These are phyloP conservation scores for Filobasidium floriforme DNA, from an alignment of 768 basidiomycete genomes.

Conservation along the genomic window DNA sequence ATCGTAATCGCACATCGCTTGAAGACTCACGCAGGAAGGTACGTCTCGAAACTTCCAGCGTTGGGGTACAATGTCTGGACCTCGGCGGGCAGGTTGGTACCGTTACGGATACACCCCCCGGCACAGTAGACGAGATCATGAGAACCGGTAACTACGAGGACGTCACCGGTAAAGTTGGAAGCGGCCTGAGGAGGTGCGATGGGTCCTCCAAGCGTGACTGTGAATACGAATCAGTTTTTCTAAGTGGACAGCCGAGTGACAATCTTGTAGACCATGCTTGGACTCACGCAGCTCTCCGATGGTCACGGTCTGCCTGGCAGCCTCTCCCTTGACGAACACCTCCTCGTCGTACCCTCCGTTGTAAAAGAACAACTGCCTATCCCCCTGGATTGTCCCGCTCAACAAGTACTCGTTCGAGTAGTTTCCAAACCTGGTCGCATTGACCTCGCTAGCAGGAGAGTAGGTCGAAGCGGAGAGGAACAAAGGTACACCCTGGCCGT, in stretches of 20 bases:
- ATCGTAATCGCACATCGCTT: background rate
- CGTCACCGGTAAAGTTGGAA: background rate
- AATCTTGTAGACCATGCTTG: background rate
- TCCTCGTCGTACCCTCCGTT: background rate
- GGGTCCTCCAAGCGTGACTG: background rate
- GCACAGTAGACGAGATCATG: background rate
- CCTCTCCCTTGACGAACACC: background rate
- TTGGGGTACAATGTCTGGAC: background rate
- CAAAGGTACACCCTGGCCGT: background rate
- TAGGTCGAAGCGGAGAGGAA: background rate
- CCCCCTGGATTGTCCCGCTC: background rate
- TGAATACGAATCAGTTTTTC: too few relatives aligned
- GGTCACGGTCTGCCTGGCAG: background rate
- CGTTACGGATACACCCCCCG: background rate
- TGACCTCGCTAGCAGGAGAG: background rate
- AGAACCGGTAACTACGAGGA: background rate
- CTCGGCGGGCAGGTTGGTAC: background rate
- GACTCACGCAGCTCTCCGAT: background rate
- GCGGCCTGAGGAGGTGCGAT: background rate
- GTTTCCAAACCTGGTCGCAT: constrained; percentile 2
- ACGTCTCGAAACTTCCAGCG: background rate
- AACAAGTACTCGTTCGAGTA: constrained; percentile 1
- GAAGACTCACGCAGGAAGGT: background rate
- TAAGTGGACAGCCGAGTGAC: too few relatives aligned
- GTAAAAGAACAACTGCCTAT: constrained; percentile 5